Base-by-base conservation (phyloP, 495 filamentous ascomycete species). In the Tuber magnatum region DNA sequence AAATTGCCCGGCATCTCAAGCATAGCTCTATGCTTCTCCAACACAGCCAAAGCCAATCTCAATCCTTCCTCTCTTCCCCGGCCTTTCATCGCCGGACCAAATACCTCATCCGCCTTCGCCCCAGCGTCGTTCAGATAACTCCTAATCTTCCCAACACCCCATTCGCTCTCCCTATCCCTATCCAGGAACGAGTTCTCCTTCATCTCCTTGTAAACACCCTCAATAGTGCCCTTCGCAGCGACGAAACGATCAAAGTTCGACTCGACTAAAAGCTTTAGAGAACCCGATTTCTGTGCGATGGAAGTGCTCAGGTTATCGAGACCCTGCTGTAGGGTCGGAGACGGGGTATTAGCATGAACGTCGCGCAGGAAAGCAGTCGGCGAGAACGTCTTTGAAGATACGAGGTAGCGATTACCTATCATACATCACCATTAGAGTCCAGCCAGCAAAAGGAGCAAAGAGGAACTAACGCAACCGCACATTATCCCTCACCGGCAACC, bases 121-220 rank as follows among this genome's bases (percentile, higher is more conserved):
- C 93, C 93, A 3, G 93, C 92, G 80, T 98, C 95, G 16, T 93
- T 86, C 73, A 99, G 83, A 42, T 96, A 94, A 10, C 87, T 87
- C 77, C 96, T 94, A 74, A 99, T 97, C 12, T 94, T 94, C 81
- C 90, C 88, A 72, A 97, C 91, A 43, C 96, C 95, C 76, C 96
- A 99, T 81, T 99, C 95, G 77, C 92, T 94, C 82, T 99, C 95
- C 82, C 96, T 97, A 20, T 90, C 87, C 56, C 97, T 85, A 9
- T 94, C 94, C n/a, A 82, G 74, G 40, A 81, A 81, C 24, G 74
- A 76, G 83, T 97, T 97, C 86, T 97, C 97, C 71, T 94, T 93
- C 95, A 99, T 98, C 84, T 98, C 96, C 48, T 89, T 94, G 84
- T 99, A 99, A 51, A 99, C 95, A 85, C 94, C 94, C 84, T 99